These are phyloP conservation scores for Penicillium canariense DNA, from an alignment of 495 filamentous ascomycete species.

Conservation along the genomic window DNA sequence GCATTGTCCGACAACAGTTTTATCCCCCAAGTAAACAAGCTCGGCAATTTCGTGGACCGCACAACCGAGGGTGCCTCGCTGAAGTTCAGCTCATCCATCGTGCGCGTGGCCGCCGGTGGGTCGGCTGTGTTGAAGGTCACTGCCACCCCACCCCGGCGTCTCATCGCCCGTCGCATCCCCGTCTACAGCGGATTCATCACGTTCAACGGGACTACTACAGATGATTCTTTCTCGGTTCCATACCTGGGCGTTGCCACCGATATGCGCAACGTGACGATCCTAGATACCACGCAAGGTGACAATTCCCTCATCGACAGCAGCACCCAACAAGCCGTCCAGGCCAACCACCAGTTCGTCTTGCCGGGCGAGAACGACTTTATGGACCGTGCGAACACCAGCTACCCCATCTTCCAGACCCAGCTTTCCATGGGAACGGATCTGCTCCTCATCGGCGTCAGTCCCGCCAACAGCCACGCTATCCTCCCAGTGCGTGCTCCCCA, in stretches of 20 bases:
- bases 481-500: neutral
- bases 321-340: neutral
- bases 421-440: slow-evolving; percentile 24
- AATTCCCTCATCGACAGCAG: neutral
- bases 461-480: slow-evolving; percentile 15
- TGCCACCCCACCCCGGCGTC: neutral
- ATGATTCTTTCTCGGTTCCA: slow-evolving; percentile 32
- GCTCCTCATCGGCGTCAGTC: slow-evolving; percentile 21
- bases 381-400: slow-evolving; percentile 14
- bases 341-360: neutral
- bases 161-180: neutral
- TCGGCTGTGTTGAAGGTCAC: neutral
- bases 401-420: slow-evolving; percentile 13
- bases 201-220: slow-evolving; percentile 28
- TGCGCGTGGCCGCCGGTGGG: neutral
- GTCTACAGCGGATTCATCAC: neutral
- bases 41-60: neutral
- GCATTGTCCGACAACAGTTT: neutral
- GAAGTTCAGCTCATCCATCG: neutral
- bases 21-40: neutral
- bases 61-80: neutral
- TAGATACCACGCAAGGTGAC: slow-evolving; percentile 9
- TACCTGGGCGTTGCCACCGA: slow-evolving; percentile 25
- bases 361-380: neutral
- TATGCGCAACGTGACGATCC: slow-evolving; percentile 20